phyloP scores from a whole-genome alignment of 768 basidiomycete genomes.

The Cubamyces sp. region DNA sequence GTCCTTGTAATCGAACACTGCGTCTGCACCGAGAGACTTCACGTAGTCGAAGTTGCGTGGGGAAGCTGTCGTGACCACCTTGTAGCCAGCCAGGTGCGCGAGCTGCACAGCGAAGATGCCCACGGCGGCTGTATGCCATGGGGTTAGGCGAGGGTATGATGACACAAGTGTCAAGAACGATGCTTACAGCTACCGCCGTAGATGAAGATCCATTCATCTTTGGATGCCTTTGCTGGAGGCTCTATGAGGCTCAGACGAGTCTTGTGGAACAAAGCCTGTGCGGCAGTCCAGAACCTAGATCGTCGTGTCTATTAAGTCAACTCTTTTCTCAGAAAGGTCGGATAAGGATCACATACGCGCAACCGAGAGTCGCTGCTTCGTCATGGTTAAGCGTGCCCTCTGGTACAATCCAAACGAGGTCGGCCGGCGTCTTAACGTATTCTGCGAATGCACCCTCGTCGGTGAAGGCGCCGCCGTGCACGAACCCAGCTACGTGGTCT shows the following conservation, averaged over 20 bases:
- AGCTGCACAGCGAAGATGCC: constrained; percentile 46
- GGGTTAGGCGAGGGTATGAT: not conserved
- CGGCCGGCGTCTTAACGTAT: constrained; percentile 31
- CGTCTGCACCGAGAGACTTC: constrained; percentile 46
- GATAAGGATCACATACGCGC: constrained; percentile 22
- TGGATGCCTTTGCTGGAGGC: constrained; percentile 20
- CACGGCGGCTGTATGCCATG: constrained; percentile 24
- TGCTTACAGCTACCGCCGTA: constrained; percentile 28
- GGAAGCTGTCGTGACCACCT: constrained; percentile 50
- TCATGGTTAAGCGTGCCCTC: constrained; percentile 22
- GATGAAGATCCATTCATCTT: constrained; percentile 27
- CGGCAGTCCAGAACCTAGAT: constrained; percentile 26
- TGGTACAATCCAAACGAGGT: constrained; percentile 28
- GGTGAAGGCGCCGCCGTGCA: constrained; percentile 30
- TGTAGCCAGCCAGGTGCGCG: constrained; percentile 45
- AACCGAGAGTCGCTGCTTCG: constrained; percentile 27
- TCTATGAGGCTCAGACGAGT: constrained; percentile 25
- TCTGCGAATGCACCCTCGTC: constrained; percentile 34
- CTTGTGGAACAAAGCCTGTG: constrained; percentile 27
- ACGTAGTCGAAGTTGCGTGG: constrained; percentile 42
- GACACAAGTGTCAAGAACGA: not conserved
- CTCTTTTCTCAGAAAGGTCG: not conserved
- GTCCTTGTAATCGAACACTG: constrained; percentile 44
- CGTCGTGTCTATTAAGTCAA: not conserved
- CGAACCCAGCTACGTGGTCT: constrained; percentile 34